These are phyloP conservation scores for Coemansia sp. DNA, from an alignment of 192 early-diverging fungal species.

Conservation along the genomic window DNA sequence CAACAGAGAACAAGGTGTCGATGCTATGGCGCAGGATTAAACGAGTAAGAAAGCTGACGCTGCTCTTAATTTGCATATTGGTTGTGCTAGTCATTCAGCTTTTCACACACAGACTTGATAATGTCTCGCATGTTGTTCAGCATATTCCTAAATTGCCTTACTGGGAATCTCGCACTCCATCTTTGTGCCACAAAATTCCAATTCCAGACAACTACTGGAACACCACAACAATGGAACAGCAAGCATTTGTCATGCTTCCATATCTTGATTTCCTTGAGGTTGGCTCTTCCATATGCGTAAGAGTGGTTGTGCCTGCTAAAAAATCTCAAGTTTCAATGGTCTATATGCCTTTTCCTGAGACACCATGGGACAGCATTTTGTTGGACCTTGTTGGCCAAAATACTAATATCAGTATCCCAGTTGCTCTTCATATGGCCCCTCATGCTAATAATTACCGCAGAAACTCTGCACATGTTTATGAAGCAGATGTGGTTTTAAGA, in stretches of 20 bases:
- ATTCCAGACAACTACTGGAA: constrained; percentile 11
- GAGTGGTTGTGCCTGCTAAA: constrained; percentile 40
- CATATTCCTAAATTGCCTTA: background rate
- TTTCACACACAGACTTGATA: background rate
- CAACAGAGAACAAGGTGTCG: no score
- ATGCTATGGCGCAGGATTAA: no score
- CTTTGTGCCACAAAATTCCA: constrained; percentile 13
- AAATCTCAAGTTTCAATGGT: background rate
- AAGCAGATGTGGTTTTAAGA: constrained; percentile 8
- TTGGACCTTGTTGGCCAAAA: constrained; percentile 1
- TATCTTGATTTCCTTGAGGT: constrained; percentile 1
- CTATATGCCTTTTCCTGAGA: constrained; percentile 13
- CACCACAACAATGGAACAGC: background rate
- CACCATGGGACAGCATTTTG: constrained; percentile 9
- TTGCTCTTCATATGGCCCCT: background rate
- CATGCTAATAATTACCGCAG: background rate
- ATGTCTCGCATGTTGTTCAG: background rate
- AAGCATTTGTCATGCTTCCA: constrained; percentile 18
- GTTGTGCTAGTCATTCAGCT: background rate
- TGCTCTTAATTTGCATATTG: background rate
- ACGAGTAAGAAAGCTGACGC: background rate
- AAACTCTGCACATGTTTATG: background rate
- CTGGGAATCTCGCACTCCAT: background rate
- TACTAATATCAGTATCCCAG: constrained; percentile 4
- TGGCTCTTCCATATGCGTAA: constrained; percentile 37